Conservation (phyloP, 345 rosid species). For the Eucalyptus pumila region DNA sequence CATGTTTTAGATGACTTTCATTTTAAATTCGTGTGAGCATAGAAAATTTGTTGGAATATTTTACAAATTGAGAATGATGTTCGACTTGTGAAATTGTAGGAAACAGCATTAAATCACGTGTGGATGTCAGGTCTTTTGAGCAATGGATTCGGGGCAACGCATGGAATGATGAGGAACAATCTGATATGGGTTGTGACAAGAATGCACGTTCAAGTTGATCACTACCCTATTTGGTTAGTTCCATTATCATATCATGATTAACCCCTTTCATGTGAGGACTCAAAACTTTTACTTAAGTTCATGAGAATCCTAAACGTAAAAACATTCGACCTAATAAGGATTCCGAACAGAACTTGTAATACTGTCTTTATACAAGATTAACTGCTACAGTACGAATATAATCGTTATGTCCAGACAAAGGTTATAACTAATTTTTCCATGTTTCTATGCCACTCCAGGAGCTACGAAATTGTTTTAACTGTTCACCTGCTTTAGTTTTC, state of each 20-base stretch:
- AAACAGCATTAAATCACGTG: conserved; percentile 64
- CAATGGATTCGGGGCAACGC: conserved; percentile 69
- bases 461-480: neutral
- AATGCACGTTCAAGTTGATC: conserved; percentile 46
- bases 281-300: neutral
- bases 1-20: neutral
- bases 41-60: neutral
- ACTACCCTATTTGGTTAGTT: conserved; percentile 51
- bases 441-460: neutral
- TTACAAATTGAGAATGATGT: neutral
- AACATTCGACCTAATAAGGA: neutral
- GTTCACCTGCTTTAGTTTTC: neutral
- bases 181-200: conserved; percentile 75
- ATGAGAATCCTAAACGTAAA: neutral
- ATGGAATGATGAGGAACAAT: conserved; percentile 53
- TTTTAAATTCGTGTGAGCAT: neutral
- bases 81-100: conserved; percentile 8
- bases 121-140: conserved; percentile 75
- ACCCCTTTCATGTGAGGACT: neutral
- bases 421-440: neutral
- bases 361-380: neutral
- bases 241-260: neutral
- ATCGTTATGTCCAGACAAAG: neutral
- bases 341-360: neutral
- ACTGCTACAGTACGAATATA: neutral